These are phyloP conservation scores for Sugiyamaella paludigena DNA, from an alignment of 1,139 yeast genomes.

Conservation along the genomic window DNA sequence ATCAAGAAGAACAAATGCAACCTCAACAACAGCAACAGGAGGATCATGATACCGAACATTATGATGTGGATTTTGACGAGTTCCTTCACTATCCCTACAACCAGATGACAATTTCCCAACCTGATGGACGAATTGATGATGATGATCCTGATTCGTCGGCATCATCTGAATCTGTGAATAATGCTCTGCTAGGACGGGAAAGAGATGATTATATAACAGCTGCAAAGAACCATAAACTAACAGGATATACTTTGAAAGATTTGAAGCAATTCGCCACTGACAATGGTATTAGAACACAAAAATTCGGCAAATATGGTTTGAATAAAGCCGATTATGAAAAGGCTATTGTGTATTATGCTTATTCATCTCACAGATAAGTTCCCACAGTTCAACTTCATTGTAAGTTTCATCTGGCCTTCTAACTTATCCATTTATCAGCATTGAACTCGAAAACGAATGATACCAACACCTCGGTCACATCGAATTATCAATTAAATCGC, in stretches of 20 bases:
- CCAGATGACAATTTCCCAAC: too few species aligned
- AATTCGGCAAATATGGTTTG: not conserved
- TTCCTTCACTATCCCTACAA: too few species aligned
- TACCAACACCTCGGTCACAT: too few species aligned
- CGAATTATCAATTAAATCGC: too few species aligned
- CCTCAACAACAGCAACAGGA: too few species aligned
- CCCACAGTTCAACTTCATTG: too few species aligned
- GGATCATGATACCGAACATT: too few species aligned
- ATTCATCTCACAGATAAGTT: not conserved
- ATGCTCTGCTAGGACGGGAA: constrained; percentile 1
- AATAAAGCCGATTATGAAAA: not conserved
- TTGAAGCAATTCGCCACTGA: constrained; percentile 5
- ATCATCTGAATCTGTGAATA: constrained; percentile 5
- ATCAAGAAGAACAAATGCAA: too few species aligned
- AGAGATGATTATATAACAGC: constrained; percentile 13
- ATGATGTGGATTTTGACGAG: too few species aligned
- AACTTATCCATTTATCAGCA: too few species aligned
- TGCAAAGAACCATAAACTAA: constrained; percentile 11
- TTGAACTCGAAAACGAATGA: too few species aligned
- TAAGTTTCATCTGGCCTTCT: too few species aligned
- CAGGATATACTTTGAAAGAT: constrained; percentile 10
- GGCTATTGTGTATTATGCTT: not conserved
- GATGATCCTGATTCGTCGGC: constrained; percentile 3
- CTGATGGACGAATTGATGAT: constrained; percentile 2
- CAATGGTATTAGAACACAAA: not conserved